A percentile compares a stretch with the other conserved stretches of the same genome.
Evolutionary conservation across 345 rosid genomes (phyloP).

Genomic region (Arabidopsis arenosa): DNA sequence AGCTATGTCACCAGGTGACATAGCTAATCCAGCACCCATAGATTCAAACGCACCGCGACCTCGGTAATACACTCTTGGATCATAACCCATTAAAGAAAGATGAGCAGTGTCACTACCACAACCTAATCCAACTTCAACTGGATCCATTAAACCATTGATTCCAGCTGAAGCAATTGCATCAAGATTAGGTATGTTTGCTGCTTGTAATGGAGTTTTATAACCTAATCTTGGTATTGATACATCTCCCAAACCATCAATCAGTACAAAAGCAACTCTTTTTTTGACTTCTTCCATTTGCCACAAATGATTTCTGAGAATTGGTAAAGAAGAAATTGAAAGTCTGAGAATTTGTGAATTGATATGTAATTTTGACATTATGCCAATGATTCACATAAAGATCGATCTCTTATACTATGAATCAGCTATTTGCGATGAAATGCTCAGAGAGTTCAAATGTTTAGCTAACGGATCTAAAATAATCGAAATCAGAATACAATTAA

Average conservation of each 20-base stretch:
- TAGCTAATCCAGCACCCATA: constrained; percentile 96
- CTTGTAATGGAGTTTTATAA: constrained; percentile 78
- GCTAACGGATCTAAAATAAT: not conserved
- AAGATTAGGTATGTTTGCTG: constrained; percentile 71
- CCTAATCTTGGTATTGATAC: constrained; percentile 82
- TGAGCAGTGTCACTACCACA: constrained; percentile 99
- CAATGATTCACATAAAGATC: too few relatives aligned
- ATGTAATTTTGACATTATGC: too few relatives aligned
- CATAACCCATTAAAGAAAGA: constrained; percentile 88
- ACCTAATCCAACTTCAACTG: constrained; percentile 95
- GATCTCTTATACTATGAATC: too few relatives aligned
- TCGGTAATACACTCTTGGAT: constrained; percentile 86
- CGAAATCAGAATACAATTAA: not conserved
- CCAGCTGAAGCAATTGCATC: constrained; percentile 93
- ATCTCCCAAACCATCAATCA: constrained; percentile 92
- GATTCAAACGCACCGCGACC: constrained; percentile 98
- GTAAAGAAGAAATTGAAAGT: not conserved
- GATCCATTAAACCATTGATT: constrained; percentile 95
- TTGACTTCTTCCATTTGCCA: constrained; percentile 39
- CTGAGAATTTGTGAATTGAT: too few relatives aligned
- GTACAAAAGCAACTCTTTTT: constrained; percentile 83
- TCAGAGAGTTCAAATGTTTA: not conserved
- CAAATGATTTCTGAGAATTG: not conserved
- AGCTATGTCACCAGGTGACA: constrained; percentile 98
- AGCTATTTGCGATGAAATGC: too few relatives aligned